Evolutionary conservation across 164 flowering plant genomes (phyloP), one percentile per base, ranked within the genome.

Genomic region (Macadamia tetraphylla): DNA sequence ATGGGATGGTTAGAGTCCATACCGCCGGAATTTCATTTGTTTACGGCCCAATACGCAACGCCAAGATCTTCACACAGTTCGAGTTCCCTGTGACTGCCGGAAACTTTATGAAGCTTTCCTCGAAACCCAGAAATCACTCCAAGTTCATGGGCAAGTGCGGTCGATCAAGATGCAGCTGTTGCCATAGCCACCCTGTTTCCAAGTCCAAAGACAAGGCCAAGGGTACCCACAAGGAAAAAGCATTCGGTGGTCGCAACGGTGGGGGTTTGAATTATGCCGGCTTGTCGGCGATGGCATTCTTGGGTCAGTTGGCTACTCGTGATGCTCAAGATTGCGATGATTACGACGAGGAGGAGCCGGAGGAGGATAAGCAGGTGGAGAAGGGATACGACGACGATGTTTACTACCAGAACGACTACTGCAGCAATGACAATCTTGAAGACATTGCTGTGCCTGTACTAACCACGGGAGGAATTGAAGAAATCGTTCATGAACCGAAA

Each of bases 71-170:
- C 62, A 84, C 79, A 57, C 10, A 53, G 53, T n/a, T 81, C 8
- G 74, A 74, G 32, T 74, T 85, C 0, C 80, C 81, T 0, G 81
- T 89, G 1, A 80, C 90, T 0, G 89, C 94, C 6, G 90, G 98
- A 7, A 0, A 71, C 1, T 90, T 80, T 84, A 66, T 81, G n/a
- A 83, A 74, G 71, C 93, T 81, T 17, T 52, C 87, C 0, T 30
- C 81, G 1, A 88, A 86, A 78, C 98, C 98, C 40, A 84, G 88
- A 35, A 90, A 90, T 70, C 96, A 92, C 77, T 88, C 96, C 61
- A 90, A 90, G 80, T 90, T 79, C 84, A 83, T 94, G 3, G 88
- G 93, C 3, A 84, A 78, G 63, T 88, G 91, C 66, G 74, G 83
- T 17, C 64, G 42, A 53, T 51, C 79, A 9, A 67, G 74, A 65